These are phyloP conservation scores for Candida ipomoeae DNA, from an alignment of 805 yeast species.

Conservation along the genomic window DNA sequence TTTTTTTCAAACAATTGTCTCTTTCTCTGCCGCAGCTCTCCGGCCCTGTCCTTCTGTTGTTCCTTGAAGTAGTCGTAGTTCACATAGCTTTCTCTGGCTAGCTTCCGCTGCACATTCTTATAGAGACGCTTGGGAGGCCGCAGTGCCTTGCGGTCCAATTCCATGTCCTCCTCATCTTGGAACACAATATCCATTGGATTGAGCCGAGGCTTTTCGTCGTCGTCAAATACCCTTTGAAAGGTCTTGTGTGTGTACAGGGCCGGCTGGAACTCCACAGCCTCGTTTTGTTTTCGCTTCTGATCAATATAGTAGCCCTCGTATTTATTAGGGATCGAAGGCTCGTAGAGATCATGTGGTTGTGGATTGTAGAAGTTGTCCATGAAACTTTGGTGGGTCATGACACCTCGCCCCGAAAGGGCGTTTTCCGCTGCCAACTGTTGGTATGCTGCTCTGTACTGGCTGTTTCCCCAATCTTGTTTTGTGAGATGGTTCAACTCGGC, in stretches of 20 bases:
- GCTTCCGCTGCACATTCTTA: constrained; percentile 25
- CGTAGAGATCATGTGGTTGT: constrained; percentile 3
- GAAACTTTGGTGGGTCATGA: constrained; percentile 1
- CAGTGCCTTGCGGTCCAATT: constrained; percentile 21
- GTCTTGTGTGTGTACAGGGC: constrained; percentile 38
- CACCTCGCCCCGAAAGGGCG: not conserved
- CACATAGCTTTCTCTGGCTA: constrained; percentile 30
- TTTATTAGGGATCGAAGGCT: constrained; percentile 9
- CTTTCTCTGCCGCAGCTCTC: constrained; percentile 9
- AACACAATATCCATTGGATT: constrained; percentile 42
- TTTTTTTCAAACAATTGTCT: not conserved
- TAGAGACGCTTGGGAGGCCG: constrained; percentile 19
- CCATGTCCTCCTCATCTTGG: constrained; percentile 20
- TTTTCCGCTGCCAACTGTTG: not conserved
- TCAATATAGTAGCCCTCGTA: constrained; percentile 33
- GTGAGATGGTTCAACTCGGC: constrained; percentile 27
- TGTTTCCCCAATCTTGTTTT: not conserved
- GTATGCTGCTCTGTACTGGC: not conserved
- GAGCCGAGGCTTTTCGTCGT: constrained; percentile 26
- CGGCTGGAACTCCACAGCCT: constrained; percentile 29
- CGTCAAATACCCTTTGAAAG: constrained; percentile 34
- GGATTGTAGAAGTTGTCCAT: not conserved
- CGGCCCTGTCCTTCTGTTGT: constrained; percentile 12
- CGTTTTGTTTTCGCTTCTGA: constrained; percentile 34
- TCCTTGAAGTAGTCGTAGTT: constrained; percentile 34